phyloP scores from a whole-genome alignment of 139 green algal species.

The Chlamydomonas eustigma region DNA sequence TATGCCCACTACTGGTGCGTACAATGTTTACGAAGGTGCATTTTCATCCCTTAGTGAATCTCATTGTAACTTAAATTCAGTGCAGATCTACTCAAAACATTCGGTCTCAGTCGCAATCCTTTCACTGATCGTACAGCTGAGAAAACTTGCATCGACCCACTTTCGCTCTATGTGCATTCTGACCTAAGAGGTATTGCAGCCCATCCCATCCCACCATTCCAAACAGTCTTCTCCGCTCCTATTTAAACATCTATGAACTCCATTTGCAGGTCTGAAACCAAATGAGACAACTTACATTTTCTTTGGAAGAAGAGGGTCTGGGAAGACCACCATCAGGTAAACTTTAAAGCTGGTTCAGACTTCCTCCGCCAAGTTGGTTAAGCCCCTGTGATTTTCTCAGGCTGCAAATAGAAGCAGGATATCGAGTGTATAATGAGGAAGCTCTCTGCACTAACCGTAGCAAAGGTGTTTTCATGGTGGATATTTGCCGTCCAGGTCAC shows the following conservation, averaged over 20 bases:
- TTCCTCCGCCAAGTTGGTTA: too few species aligned
- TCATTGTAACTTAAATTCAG: not conserved
- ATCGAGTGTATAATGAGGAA: not conserved
- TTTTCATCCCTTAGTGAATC: not conserved
- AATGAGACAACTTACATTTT: constrained; percentile 84
- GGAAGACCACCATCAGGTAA: constrained; percentile 84
- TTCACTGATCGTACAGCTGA: constrained; percentile 84
- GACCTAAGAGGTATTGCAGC: constrained; percentile 60
- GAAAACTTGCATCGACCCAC: constrained; percentile 63
- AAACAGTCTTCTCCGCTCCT: not conserved
- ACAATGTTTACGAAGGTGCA: not conserved
- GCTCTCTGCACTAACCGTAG: not conserved
- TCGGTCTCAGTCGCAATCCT: constrained; percentile 65
- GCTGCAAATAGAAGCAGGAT: not conserved
- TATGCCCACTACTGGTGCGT: not conserved
- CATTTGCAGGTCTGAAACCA: constrained; percentile 42
- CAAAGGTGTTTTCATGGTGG: constrained; percentile 11
- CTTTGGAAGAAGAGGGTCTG: constrained; percentile 55
- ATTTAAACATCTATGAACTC: not conserved
- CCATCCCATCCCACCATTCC: not conserved
- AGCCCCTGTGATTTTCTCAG: too few species aligned
- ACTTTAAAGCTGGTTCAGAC: too few species aligned
- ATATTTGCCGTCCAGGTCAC: constrained; percentile 55
- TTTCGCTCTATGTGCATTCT: constrained; percentile 65
- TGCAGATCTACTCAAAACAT: constrained; percentile 61